Evolutionary conservation across 371 early-diverging fungal genomes (phyloP), one percentile per base, ranked within the genome.

Genomic region (Mortierella sp.): DNA sequence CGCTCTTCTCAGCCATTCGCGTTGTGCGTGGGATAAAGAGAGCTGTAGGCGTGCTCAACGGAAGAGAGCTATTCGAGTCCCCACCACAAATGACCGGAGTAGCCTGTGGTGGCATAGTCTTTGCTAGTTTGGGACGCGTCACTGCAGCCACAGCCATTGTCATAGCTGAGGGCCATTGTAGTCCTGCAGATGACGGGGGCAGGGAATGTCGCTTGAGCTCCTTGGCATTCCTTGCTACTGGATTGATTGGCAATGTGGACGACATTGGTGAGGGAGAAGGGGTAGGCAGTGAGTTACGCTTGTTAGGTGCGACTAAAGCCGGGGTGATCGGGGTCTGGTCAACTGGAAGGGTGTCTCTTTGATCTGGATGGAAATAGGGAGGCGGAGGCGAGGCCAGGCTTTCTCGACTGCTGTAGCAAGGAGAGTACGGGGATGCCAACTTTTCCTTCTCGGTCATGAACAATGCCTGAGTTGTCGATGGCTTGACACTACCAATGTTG

Each of bases 391-490:
- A 65, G 9, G 37, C 46, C 44, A 65, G 22, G 50, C 64, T 63
- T 27, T 57, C 62, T 29, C n/a, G n/a, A n/a, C n/a, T n/a, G n/a
- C 65, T 56, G 43, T 51, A 37, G 19, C 46, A 29, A 10, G 44
- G 68, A 3, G 56, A 2, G 53, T 45, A 55, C 31, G 40, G 58
- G 41, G 44, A 53, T 21, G 50, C 50, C 60, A 37, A 34, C 54
- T 71, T 71, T 49, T 71, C 66, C 17, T 71, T 56, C 57, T 71
- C 66, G 9, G 61, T 65, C 61, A 66, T 56, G 17, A 66, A 65
- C 7, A 65, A 52, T 8, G 71, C 65, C 46, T 44, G 29, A 8
- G 49, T 71, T 2, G 71, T 71, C 8, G 71, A 58, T 3, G 70
- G 70, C 51, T 63, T 70, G 13, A 44, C 13, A 10, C 8, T 34